Evolutionary conservation across 257 asterid genomes (phyloP).

Genomic region (Ilex asprella): DNA sequence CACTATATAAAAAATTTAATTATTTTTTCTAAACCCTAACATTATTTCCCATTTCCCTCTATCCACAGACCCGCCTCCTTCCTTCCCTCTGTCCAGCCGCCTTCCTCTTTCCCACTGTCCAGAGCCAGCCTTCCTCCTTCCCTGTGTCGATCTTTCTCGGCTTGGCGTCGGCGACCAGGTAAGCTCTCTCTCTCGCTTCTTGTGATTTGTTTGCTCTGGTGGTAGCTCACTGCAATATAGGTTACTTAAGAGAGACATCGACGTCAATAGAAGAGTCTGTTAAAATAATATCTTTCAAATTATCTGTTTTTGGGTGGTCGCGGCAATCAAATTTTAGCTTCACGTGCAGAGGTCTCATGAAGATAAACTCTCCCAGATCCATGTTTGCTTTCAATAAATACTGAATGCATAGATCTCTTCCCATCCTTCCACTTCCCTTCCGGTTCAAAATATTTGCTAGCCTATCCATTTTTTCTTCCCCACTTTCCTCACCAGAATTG

Average conservation of each 20-base stretch:
- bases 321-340: constrained; percentile 49
- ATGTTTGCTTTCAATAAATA: constrained; percentile 36
- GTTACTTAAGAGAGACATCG: constrained; percentile 35
- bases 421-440: constrained; percentile 16
- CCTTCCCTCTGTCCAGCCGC: too few species aligned
- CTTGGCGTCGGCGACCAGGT: too few species aligned
- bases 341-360: constrained; percentile 62
- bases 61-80: too few species aligned
- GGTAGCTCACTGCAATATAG: neutral
- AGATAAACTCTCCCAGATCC: constrained; percentile 49
- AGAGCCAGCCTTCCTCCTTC: too few species aligned
- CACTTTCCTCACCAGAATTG: constrained; percentile 19
- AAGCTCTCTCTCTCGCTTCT: too few species aligned
- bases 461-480: constrained; percentile 30
- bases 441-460: constrained; percentile 58
- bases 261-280: constrained; percentile 56
- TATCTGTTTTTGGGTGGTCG: constrained; percentile 58
- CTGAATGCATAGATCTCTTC: constrained; percentile 37
- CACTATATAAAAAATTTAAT: too few species aligned
- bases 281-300: constrained; percentile 40
- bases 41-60: too few species aligned
- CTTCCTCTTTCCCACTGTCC: too few species aligned
- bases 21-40: too few species aligned
- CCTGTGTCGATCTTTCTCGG: too few species aligned
- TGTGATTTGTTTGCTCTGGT: too few species aligned